A percentile compares a stretch with the other conserved stretches of the same genome.
Evolutionary conservation across 768 basidiomycete species (phyloP).

Genomic region (Boletus barrowsii): DNA sequence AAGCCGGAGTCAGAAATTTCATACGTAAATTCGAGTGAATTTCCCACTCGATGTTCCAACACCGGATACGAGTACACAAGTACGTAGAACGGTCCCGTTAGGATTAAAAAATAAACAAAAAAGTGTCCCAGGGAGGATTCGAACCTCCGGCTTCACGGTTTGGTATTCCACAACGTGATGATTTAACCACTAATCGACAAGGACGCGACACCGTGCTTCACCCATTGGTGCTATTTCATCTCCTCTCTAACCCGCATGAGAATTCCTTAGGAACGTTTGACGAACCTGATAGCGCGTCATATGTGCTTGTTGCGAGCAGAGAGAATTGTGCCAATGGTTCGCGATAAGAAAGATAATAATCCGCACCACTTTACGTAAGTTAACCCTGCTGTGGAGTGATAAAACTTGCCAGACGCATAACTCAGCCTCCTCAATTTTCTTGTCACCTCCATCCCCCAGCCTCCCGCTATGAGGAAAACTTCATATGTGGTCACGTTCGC

Average conservation of each 20-base stretch:
- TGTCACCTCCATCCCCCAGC: background rate
- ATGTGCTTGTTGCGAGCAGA: background rate
- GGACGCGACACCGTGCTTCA: slow-evolving; percentile 18
- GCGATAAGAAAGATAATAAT: background rate
- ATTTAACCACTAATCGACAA: slow-evolving; percentile 46
- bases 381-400: too few relatives aligned
- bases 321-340: slow-evolving; percentile 28
- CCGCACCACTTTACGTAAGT: too few relatives aligned
- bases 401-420: too few relatives aligned
- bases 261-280: too few relatives aligned
- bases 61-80: too few relatives aligned
- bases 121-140: slow-evolving; percentile 36
- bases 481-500: slow-evolving; percentile 66
- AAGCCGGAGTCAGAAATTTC: slow-evolving; percentile 27
- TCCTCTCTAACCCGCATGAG: too few relatives aligned
- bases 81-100: background rate
- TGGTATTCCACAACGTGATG: slow-evolving; percentile 38
- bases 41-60: slow-evolving; percentile 11
- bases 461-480: slow-evolving; percentile 55
- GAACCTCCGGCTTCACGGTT: slow-evolving; percentile 41
- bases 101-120: background rate
- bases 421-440: background rate
- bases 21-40: slow-evolving; percentile 16
- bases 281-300: too few relatives aligned
- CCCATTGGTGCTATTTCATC: too few relatives aligned